Evolutionary conservation across 2,329 filamentous ascomycete genomes (phyloP), one percentile per base, ranked within the genome.

Genomic region (Epichloe baconii): DNA sequence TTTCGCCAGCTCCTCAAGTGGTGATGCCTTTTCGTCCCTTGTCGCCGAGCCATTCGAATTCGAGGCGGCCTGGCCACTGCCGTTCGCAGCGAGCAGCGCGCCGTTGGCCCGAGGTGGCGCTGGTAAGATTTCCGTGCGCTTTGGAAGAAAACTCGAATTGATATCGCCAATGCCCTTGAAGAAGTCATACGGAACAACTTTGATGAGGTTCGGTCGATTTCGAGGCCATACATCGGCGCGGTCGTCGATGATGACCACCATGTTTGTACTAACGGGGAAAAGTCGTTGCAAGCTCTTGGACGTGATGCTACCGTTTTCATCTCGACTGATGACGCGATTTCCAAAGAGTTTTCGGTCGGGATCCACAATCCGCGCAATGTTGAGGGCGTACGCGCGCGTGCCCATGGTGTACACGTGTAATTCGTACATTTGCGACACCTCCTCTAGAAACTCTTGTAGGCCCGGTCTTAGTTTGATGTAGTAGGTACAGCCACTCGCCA

Each of bases 321-420:
- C 91, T 61, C 93, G 85, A 67, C 91, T 97, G 62, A 98, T 86
- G 60, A 98, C 90, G 51, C 93, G 82, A 67, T 96, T 90, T 40
- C 87, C 91, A 65, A 98, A 98, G 10, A 95, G 80, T 64, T 85
- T 90, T 56, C 84, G 80, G 36, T 91, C 82, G 0, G 91, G 91
- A 62, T 98, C 93, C 55, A 98, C 86, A 55, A 98, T 91, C 58
- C 86, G 85, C 38, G 89, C 89, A 59, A 98, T 94, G 54, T 88
- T 85, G 59, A 90, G 77, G 10, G 93, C 93, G 64, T 98, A 98
- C n/a, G 91, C 88, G 56, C 93, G 81, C 21, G 93, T 98, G 52
- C 91, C 93, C 93, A 98, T 98, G 43, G 93, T 98, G 72, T 98
- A 98, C 56, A 98, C 91, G 66, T 98, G 93, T 62, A 97, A 75